Conservation (phyloP, 805 yeast genomes). For the Candida caryicola region DNA sequence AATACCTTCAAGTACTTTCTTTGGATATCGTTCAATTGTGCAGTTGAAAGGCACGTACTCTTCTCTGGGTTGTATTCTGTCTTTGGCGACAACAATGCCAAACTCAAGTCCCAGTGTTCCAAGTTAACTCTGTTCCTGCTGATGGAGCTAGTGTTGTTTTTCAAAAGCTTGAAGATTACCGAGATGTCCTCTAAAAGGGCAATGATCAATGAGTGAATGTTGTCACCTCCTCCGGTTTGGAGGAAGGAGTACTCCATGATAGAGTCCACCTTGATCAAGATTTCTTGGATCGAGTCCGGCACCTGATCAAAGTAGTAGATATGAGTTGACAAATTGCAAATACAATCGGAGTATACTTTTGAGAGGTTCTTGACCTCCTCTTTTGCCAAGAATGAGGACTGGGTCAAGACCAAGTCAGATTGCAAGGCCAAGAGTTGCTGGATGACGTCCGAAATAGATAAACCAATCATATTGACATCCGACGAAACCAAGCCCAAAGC, state of each 20-base stretch:
- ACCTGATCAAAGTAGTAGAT: conserved; percentile 85
- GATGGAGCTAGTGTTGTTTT: conserved; percentile 33
- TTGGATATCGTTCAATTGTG: conserved; percentile 34
- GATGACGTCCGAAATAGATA: conserved; percentile 78
- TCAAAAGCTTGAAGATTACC: conserved; percentile 29
- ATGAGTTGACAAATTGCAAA: conserved; percentile 71
- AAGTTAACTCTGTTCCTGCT: conserved; percentile 42
- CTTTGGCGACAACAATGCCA: conserved; percentile 27
- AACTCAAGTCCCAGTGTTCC: conserved; percentile 44
- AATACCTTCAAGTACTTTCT: conserved; percentile 39
- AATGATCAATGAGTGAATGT: conserved; percentile 20
- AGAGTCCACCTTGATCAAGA: conserved; percentile 46
- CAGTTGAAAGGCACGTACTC: conserved; percentile 12
- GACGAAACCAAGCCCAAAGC: conserved; percentile 66
- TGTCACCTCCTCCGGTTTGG: conserved; percentile 8
- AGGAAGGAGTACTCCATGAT: conserved; percentile 17
- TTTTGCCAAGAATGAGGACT: conserved; percentile 16
- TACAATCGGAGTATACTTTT: conserved; percentile 50
- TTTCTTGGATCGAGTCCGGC: conserved; percentile 73
- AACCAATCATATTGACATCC: conserved; percentile 79
- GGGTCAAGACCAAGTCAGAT: conserved; percentile 27
- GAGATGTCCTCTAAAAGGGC: conserved; percentile 32
- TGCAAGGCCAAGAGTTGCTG: conserved; percentile 56
- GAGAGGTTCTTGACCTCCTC: conserved; percentile 31
- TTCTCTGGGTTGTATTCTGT: conserved; percentile 10